These are phyloP conservation scores for Exutisphaerella laricina DNA, from an alignment of 2,329 filamentous ascomycete species.

Conservation along the genomic window DNA sequence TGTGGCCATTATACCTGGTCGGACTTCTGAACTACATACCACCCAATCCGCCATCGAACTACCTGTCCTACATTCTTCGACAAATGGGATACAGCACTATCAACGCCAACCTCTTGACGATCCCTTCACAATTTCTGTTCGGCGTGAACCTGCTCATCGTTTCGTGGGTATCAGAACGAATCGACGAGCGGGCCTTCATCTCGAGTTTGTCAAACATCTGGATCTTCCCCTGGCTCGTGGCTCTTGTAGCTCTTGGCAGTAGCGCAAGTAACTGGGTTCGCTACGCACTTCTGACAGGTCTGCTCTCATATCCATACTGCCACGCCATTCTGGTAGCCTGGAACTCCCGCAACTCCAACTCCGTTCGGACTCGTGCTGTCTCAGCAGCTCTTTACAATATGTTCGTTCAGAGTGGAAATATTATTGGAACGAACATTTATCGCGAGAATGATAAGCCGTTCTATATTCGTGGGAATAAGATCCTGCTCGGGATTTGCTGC, in stretches of 20 bases:
- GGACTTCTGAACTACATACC: conserved; percentile 44
- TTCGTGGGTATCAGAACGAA: conserved; percentile 46
- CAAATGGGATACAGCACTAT: conserved; percentile 46
- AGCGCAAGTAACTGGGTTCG: conserved; percentile 35
- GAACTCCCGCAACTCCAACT: conserved; percentile 39
- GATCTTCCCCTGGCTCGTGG: conserved; percentile 55
- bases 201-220: conserved; percentile 44
- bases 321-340: conserved; percentile 43
- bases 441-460: conserved; percentile 43
- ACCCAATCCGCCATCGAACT: conserved; percentile 45
- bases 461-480: conserved; percentile 40
- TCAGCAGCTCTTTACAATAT: conserved; percentile 41
- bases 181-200: conserved; percentile 50
- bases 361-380: conserved; percentile 41
- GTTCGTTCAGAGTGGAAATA: conserved; percentile 40
- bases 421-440: conserved; percentile 47
- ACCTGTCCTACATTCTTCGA: conserved; percentile 48
- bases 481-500: conserved; percentile 29
- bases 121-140: conserved; percentile 38
- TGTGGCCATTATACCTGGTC: conserved; percentile 30
- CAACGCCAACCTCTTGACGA: conserved; percentile 58
- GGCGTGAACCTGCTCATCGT: conserved; percentile 40
- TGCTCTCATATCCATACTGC: conserved; percentile 41
- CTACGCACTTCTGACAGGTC: conserved; percentile 35
- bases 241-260: conserved; percentile 35